Evolutionary conservation across 139 green algal genomes (phyloP).

Genomic region (Klebsormidium nitens): DNA sequence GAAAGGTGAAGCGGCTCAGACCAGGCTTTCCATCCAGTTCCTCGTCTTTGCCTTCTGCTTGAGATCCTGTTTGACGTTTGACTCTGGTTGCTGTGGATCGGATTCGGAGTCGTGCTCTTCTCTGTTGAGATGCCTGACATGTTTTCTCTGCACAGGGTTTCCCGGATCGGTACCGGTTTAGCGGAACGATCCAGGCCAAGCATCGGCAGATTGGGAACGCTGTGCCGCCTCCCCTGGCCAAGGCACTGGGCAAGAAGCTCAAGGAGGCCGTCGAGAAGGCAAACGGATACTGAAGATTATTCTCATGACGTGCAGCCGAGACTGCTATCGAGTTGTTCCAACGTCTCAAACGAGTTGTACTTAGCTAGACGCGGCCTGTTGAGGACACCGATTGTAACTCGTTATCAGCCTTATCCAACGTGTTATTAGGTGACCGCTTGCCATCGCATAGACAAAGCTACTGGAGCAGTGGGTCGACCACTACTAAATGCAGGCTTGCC

Average conservation of each 20-base stretch:
- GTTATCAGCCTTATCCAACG: background rate
- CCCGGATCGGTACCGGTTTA: constrained; percentile 43
- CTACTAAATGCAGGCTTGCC: no score
- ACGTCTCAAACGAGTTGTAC: background rate
- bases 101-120: no score
- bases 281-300: no score
- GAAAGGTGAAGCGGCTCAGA: no score
- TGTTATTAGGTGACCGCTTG: background rate
- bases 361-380: background rate
- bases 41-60: no score
- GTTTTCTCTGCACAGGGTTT: constrained; percentile 40
- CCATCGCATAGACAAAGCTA: background rate
- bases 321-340: background rate
- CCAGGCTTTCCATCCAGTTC: no score
- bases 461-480: no score
- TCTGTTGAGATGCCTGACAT: no score
- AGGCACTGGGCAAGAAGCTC: constrained; percentile 35
- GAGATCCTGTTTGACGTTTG: no score
- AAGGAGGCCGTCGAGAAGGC: constrained; percentile 23
- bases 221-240: constrained; percentile 40
- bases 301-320: background rate
- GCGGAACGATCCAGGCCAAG: constrained; percentile 38
- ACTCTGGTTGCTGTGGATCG: no score
- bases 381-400: background rate
- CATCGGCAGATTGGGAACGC: constrained; percentile 52